phyloP scores from a whole-genome alignment of 2,329 filamentous ascomycete genomes.

The Colletotrichum sp. region DNA sequence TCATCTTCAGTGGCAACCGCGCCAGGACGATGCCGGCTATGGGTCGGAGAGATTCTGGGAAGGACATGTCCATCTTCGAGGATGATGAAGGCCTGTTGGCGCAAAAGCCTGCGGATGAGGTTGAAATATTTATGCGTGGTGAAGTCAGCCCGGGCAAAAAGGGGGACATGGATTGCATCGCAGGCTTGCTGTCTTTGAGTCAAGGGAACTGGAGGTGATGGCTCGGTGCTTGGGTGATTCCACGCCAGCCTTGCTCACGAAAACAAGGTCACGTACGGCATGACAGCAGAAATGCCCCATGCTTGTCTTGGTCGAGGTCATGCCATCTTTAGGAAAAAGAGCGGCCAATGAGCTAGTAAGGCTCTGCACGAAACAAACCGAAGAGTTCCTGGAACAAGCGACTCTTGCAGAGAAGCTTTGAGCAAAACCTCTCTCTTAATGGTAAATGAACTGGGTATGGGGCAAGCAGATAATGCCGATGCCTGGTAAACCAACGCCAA shows the following conservation, averaged over 20 bases:
- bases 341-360: neutral
- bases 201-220: constrained; percentile 85
- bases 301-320: neutral
- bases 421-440: neutral
- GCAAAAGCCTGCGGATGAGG: constrained; percentile 55
- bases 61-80: constrained; percentile 56
- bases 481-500: neutral
- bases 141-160: constrained; percentile 73
- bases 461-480: neutral
- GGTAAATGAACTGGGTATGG: neutral
- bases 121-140: constrained; percentile 75
- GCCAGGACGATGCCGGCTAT: constrained; percentile 46
- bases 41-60: constrained; percentile 32
- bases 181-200: constrained; percentile 85
- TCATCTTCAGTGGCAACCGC: constrained; percentile 35
- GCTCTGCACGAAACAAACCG: neutral
- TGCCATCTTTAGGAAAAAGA: neutral
- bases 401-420: neutral
- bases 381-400: neutral
- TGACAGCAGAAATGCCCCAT: neutral
- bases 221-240: neutral
- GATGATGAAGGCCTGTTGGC: constrained; percentile 40
- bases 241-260: neutral
- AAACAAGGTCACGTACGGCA: neutral
- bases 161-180: constrained; percentile 86